Conservation (phyloP, 805 yeast genomes). For the Pichia sporocuriosa region DNA sequence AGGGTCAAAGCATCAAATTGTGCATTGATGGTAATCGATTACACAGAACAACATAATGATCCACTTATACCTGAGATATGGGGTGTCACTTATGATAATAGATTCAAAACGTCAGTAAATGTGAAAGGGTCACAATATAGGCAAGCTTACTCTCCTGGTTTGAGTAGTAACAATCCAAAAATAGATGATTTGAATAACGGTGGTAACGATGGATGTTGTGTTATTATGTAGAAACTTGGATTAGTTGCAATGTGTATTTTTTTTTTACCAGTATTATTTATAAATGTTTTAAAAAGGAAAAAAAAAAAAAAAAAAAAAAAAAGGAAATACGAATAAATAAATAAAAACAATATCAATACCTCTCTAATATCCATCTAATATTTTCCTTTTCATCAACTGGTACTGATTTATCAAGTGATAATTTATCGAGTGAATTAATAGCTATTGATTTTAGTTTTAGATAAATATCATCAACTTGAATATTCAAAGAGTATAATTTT, state of each 20-base stretch:
- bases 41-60: constrained; percentile 39
- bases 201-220: constrained; percentile 22
- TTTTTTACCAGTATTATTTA: too few species aligned
- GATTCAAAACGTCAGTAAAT: constrained; percentile 2
- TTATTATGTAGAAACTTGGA: constrained; percentile 22
- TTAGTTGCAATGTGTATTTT: too few species aligned
- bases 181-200: too few species aligned
- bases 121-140: neutral
- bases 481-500: constrained; percentile 1
- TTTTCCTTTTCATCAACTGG: constrained; percentile 32
- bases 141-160: too few species aligned
- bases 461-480: constrained; percentile 7
- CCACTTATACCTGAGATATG: constrained; percentile 41
- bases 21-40: constrained; percentile 39
- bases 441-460: constrained; percentile 33
- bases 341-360: neutral
- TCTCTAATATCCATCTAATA: constrained; percentile 27
- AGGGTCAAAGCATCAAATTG: constrained; percentile 63
- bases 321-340: neutral
- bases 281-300: neutral
- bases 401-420: constrained; percentile 24
- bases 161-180: too few species aligned
- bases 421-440: constrained; percentile 28
- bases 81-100: constrained; percentile 21
- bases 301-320: neutral